Percentiles rank a stretch among this genome's conserved stretches.
Conservation (phyloP, 2,329 filamentous ascomycete genomes). For the Fusarium clavum region DNA sequence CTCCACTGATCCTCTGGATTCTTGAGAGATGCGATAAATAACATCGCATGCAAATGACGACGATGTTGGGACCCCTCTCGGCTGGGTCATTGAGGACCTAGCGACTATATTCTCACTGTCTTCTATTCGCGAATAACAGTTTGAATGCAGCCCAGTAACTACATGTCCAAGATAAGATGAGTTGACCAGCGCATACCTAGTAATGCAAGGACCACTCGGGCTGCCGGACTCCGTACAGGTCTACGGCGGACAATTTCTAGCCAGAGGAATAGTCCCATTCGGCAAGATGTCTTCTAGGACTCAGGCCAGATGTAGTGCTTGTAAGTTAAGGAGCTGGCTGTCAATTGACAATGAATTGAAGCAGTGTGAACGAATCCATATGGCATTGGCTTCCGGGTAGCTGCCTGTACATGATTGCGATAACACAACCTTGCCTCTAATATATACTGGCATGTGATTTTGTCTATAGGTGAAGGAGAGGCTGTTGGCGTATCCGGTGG, state of each 20-base stretch:
- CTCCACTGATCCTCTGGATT: not conserved
- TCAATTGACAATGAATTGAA: no score
- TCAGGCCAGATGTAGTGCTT: not conserved
- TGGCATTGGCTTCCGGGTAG: not conserved
- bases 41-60: not conserved
- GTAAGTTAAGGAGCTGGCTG: not conserved
- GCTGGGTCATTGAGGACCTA: no score
- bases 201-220: not conserved
- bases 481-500: not conserved
- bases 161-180: not conserved
- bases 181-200: not conserved
- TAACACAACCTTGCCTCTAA: not conserved
- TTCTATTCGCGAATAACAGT: not conserved
- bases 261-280: not conserved
- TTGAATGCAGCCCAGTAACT: not conserved
- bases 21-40: not conserved
- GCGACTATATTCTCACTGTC: no score
- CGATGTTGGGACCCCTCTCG: not conserved
- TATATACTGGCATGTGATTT: no score
- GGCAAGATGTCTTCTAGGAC: not conserved
- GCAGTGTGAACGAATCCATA: not conserved
- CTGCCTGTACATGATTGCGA: no score
- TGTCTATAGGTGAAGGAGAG: rapidly evolving
- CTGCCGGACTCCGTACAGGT: not conserved
- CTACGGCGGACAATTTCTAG: not conserved